These are phyloP conservation scores for Orbilia ellipsospora DNA, from an alignment of 2,329 filamentous ascomycete genomes.

Conservation along the genomic window DNA sequence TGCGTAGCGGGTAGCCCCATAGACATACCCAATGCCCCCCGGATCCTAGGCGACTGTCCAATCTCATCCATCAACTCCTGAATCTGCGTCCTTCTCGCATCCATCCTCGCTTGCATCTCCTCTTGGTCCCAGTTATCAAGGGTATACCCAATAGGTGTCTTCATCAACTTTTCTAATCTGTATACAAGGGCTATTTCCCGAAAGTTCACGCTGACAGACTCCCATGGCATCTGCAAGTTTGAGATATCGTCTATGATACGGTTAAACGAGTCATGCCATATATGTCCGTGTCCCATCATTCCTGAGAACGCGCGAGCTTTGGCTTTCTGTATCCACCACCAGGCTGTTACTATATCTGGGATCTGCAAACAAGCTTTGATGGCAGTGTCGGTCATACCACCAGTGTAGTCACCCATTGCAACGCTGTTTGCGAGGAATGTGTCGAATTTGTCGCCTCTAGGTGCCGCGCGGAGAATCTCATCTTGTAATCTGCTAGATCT, in stretches of 20 bases:
- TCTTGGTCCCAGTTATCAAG: constrained; percentile 48
- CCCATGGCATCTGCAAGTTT: constrained; percentile 43
- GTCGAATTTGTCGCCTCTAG: constrained; percentile 36
- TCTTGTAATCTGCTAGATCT: constrained; percentile 32
- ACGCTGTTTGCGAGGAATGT: constrained; percentile 34
- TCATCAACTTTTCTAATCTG: constrained; percentile 34
- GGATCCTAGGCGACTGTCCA: constrained; percentile 19
- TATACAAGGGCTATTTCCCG: constrained; percentile 30
- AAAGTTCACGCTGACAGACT: constrained; percentile 24
- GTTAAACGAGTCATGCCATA: constrained; percentile 37
- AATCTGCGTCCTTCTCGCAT: constrained; percentile 6
- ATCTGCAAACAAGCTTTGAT: constrained; percentile 43
- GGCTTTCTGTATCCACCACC: constrained; percentile 47
- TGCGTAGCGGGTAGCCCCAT: constrained; percentile 46
- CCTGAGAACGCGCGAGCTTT: constrained; percentile 49
- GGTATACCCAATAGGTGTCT: constrained; percentile 38
- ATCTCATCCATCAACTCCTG: constrained; percentile 30
- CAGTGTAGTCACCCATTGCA: constrained; percentile 3
- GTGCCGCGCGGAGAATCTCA: constrained; percentile 35
- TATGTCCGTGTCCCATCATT: constrained; percentile 34
- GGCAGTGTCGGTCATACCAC: constrained; percentile 10
- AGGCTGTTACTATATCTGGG: constrained; percentile 31
- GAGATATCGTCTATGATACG: constrained; percentile 35
- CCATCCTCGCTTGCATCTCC: constrained; percentile 23
- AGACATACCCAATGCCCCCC: constrained; percentile 33